Evolutionary conservation across 73 alveolate species (phyloP).

Genomic region (Symbiodinium pilosum): DNA sequence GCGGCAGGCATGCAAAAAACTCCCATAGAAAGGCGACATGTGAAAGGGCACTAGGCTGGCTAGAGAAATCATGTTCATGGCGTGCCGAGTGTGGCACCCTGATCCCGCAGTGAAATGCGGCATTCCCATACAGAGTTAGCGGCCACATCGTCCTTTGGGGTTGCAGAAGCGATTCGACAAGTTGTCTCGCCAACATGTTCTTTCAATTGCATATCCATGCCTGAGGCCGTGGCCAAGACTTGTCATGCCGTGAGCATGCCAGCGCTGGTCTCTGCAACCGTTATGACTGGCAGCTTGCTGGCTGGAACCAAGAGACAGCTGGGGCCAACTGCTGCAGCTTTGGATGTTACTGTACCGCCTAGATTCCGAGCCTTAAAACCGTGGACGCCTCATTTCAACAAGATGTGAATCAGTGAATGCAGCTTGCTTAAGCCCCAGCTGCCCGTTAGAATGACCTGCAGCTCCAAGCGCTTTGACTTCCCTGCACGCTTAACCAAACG

Average conservation of each 20-base stretch:
- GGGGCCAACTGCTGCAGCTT: no score
- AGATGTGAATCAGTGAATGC: neutral
- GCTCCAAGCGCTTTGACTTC: neutral
- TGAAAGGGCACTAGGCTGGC: no score
- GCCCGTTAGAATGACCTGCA: neutral
- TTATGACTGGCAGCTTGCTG: neutral
- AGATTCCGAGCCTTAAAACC: neutral
- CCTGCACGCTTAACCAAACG: neutral
- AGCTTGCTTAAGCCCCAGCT: neutral
- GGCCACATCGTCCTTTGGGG: neutral
- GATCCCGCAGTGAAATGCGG: neutral
- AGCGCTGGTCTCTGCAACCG: constrained; percentile 3
- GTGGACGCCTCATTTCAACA: neutral
- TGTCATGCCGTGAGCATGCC: neutral
- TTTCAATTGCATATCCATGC: neutral
- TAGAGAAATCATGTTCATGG: no score
- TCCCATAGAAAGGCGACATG: no score
- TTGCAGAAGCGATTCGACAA: neutral
- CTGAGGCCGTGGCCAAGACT: neutral
- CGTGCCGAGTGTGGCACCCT: no score
- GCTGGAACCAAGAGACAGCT: neutral
- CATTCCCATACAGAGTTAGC: neutral
- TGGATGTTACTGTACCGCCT: no score
- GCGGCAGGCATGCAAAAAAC: no score
- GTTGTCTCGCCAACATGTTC: neutral